Evolutionary conservation across 2,329 filamentous ascomycete species (phyloP), one percentile per base, ranked within the genome.

Genomic region (Alternaria viburni): DNA sequence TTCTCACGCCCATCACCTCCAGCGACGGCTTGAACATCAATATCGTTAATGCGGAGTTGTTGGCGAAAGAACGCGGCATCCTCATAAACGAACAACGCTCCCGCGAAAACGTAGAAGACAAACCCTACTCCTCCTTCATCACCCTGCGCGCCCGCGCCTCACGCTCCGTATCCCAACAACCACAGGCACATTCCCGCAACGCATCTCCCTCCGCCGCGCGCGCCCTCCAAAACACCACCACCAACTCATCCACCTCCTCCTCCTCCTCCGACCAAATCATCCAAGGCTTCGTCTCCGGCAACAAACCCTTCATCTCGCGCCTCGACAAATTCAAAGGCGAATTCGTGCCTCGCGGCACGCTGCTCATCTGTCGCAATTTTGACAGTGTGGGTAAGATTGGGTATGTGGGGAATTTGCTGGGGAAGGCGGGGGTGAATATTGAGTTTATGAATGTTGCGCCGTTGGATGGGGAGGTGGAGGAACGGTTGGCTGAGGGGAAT

Each of bases 381-480:
- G 92, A 96, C 74, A 86, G 89, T 67, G 91, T 91, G 0, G 92
- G 92, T 11, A 94, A 93, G 83, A 95, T 96, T 76, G 92, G 92
- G 3, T 88, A 89, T 41, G 92, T 96, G 3, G 92, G 92, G 1
- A 89, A 85, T 61, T 85, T 89, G 55, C 81, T 95, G 25, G 92
- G 92, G 0, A 85, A 84, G 41, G 86, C 90, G 41, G 88, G 88
- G 0, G 88, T 96, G 56, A 96, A 96, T 73, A 93, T 95, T 77
- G 87, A 86, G 49, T 93, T 90, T 75, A 96, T 95, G 92, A 89
- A 88, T 74, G 92, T 94, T 1, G 86, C 86, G 51, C 85, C 86
- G 9, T 76, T 91, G 65, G 84, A 85, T 60, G 77, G 81, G 43
- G 78, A 78, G 47, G 65, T 74, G 15, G 68, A 73, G 55, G 68